Percentiles rank a stretch among this genome's conserved stretches.
Evolutionary conservation across 2,329 filamentous ascomycete species (phyloP).

Genomic region (Ophiostoma tasmaniense): DNA sequence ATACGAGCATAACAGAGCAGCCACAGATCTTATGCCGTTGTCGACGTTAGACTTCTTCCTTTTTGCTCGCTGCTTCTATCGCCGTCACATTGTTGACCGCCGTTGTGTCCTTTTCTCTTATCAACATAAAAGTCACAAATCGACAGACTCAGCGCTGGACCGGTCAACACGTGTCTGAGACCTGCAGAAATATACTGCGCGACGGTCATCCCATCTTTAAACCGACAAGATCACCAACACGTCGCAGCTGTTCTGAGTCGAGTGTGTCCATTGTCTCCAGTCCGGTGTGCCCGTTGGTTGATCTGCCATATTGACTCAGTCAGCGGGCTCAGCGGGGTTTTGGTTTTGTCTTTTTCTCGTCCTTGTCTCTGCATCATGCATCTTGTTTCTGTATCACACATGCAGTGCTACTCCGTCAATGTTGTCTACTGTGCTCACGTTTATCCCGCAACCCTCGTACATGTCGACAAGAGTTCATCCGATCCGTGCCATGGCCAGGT

Average conservation of each 20-base stretch:
- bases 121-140: no score
- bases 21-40: not conserved
- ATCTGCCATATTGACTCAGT: not conserved
- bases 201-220: not conserved
- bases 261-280: no score
- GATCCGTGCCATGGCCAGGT: not conserved
- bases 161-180: not conserved
- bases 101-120: not conserved
- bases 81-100: not conserved
- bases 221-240: not conserved
- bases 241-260: not conserved
- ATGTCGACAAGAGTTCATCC: not conserved
- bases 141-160: no score
- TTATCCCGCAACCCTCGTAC: not conserved
- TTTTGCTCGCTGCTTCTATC: no score
- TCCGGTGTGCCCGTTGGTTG: no score
- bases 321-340: not conserved
- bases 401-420: not conserved
- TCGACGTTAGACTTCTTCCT: not conserved
- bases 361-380: not conserved
- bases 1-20: not conserved
- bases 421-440: not conserved
- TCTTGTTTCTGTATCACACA: not conserved
- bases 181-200: not conserved
- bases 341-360: not conserved